Evolutionary conservation across 2,329 filamentous ascomycete genomes (phyloP), one percentile per base, ranked within the genome.

Genomic region (Curvularia eragrostidis): DNA sequence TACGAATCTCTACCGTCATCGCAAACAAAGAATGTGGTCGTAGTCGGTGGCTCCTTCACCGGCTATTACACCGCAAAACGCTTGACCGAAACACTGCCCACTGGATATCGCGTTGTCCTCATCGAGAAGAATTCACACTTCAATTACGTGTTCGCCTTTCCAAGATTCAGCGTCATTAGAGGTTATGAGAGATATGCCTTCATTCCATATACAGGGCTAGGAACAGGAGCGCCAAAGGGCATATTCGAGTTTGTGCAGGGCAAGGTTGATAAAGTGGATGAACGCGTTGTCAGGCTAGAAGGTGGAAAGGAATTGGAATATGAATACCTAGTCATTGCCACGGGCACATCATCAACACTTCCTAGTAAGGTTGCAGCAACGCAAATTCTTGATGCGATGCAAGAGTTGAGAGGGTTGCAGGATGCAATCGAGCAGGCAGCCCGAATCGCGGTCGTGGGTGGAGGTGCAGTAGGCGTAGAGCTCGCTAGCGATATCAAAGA

Each of bases 401-500:
- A 69, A 48, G 75, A 78, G n/a, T 61, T 87, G 36, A 73, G 72
- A 42, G 67, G 67, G 2, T 79, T 85, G 69, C 85, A 86, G 70
- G 84, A 65, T 0, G 72, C 72, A 2, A 81, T 87, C 48, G 75
- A 77, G 6, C 84, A 82, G 56, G 62, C 63, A 0, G 73, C 79
- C 9, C 81, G 80, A 0, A 77, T 85, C 30, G 71, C 74, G 42
- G 73, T 79, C 8, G 57, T 74, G 7, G 87, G 86, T 1, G 86
- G 85, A 0, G 86, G 86, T 2, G 85, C 87, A 0, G 86, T 86
- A 0, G 87, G 87, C 1, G 83, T 89, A 0, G 84, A 89, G 71
- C 73, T 88, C 32, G 85, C 85, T 0, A 81, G 84, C 0, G 86
- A 89, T 65, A 82, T 84, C 9, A 87, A 87, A 70, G 78, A 78